A percentile compares a stretch with the other conserved stretches of the same genome.
phyloP scores from a whole-genome alignment of 257 asterid genomes.

The Catharanthus roseus region DNA sequence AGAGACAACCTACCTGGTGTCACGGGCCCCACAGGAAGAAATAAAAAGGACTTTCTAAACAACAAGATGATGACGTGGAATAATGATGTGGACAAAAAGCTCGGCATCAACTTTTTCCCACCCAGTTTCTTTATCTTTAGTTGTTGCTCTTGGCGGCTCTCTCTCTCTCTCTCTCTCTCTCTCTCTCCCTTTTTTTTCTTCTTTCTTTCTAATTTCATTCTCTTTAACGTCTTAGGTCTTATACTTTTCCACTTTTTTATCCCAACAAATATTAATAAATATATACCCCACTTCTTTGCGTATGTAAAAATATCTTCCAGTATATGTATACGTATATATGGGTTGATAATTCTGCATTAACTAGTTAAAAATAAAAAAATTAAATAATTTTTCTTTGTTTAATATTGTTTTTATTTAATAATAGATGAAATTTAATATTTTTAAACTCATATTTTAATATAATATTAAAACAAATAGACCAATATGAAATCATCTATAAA shows the following conservation, averaged over 20 bases:
- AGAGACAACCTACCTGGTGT: slow-evolving; percentile 43
- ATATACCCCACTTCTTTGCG: too few relatives aligned
- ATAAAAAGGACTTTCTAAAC: slow-evolving; percentile 24
- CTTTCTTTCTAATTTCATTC: too few relatives aligned
- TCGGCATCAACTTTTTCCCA: slow-evolving; percentile 45
- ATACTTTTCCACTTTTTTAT: slow-evolving; percentile 20
- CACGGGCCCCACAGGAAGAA: slow-evolving; percentile 15
- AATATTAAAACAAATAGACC: too few relatives aligned
- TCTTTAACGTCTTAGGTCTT: slow-evolving; percentile 8
- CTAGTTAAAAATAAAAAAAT: too few relatives aligned
- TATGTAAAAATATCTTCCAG: not conserved
- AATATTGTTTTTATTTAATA: too few relatives aligned
- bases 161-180: slow-evolving; percentile 15
- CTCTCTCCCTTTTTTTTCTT: not conserved
- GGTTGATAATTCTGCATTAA: too few relatives aligned
- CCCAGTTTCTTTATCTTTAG: not conserved
- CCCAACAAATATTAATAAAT: not conserved
- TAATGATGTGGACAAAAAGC: slow-evolving; percentile 55
- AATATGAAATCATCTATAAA: too few relatives aligned
- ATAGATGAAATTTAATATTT: too few relatives aligned
- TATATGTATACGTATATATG: not conserved
- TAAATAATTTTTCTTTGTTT: too few relatives aligned
- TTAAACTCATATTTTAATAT: too few relatives aligned
- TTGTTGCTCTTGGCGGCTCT: slow-evolving; percentile 51
- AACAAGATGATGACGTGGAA: slow-evolving; percentile 38